A percentile compares a stretch with the other conserved stretches of the same genome.
phyloP scores from a whole-genome alignment of 2,329 filamentous ascomycete species.

The Erysiphe pulchra region DNA sequence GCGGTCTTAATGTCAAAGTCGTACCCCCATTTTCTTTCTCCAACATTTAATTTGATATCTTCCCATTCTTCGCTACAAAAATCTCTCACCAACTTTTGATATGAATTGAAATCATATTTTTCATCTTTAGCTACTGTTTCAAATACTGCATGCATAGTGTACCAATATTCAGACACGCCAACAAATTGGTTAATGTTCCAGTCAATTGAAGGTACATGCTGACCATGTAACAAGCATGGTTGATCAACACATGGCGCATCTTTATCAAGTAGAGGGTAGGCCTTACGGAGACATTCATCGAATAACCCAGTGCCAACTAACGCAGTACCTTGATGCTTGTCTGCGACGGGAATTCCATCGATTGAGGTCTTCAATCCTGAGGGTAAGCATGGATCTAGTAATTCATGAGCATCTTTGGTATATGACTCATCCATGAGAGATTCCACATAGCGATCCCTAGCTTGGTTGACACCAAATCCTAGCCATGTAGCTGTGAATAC shows the following conservation, averaged over 20 bases:
- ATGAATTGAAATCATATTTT: slow-evolving; percentile 72
- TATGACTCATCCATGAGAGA: slow-evolving; percentile 40
- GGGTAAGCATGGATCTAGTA: slow-evolving; percentile 82
- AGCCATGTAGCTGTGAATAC: slow-evolving; percentile 95
- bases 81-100: slow-evolving; percentile 58
- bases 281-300: slow-evolving; percentile 55
- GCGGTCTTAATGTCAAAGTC: slow-evolving; percentile 51
- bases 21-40: slow-evolving; percentile 43
- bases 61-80: slow-evolving; percentile 75
- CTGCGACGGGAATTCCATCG: slow-evolving; percentile 32
- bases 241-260: slow-evolving; percentile 59
- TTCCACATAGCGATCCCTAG: slow-evolving; percentile 62
- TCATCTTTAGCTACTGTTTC: slow-evolving; percentile 47
- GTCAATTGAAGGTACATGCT: slow-evolving; percentile 84
- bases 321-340: slow-evolving; percentile 19
- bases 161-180: slow-evolving; percentile 96
- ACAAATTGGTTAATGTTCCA: slow-evolving; percentile 96
- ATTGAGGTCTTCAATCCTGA: slow-evolving; percentile 45
- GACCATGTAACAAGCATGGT: slow-evolving; percentile 73
- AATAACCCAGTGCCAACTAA: slow-evolving; percentile 72
- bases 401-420: slow-evolving; percentile 31
- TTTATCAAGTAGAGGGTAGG: slow-evolving; percentile 71
- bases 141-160: slow-evolving; percentile 90
- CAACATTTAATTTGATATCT: slow-evolving; percentile 41
- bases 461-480: slow-evolving; percentile 90